Evolutionary conservation across 345 rosid genomes (phyloP).

Genomic region (Salix arbutifolia): DNA sequence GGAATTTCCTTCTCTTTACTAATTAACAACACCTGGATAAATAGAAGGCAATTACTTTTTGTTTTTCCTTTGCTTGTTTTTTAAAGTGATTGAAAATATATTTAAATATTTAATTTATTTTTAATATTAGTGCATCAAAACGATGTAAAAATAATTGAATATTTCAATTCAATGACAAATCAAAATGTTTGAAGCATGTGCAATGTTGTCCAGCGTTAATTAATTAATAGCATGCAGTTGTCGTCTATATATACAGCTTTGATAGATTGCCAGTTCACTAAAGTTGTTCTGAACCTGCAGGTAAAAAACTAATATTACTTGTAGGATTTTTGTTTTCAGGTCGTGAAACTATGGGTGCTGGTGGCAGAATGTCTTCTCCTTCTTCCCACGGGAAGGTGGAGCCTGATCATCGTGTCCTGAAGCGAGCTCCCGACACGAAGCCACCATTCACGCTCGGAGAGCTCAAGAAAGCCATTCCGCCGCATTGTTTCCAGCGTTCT

Average conservation of each 20-base stretch:
- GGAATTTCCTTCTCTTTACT: not conserved
- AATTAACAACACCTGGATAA: not conserved
- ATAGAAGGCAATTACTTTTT: not conserved
- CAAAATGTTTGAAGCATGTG: not conserved
- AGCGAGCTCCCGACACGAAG: conserved; percentile 27
- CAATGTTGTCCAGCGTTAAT: not conserved
- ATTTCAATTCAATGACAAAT: not conserved
- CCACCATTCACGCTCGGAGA: conserved; percentile 37
- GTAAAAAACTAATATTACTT: not conserved
- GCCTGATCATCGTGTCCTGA: not conserved
- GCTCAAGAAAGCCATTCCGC: conserved; percentile 31
- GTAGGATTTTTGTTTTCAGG: conserved; percentile 5
- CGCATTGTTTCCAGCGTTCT: conserved; percentile 32
- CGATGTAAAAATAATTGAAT: no score
- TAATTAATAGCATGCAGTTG: no score
- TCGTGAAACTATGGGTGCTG: conserved; percentile 27
- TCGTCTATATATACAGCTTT: not conserved
- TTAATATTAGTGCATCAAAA: no score
- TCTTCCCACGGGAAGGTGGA: conserved; percentile 4
- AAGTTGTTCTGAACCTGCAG: not conserved
- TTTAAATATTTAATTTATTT: no score
- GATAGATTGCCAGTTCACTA: not conserved
- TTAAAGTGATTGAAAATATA: no score
- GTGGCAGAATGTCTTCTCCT: conserved; percentile 26
- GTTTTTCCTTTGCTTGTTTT: not conserved